These are phyloP conservation scores for Alternaria sp. DNA, from an alignment of 2,329 filamentous ascomycete genomes.

Conservation along the genomic window DNA sequence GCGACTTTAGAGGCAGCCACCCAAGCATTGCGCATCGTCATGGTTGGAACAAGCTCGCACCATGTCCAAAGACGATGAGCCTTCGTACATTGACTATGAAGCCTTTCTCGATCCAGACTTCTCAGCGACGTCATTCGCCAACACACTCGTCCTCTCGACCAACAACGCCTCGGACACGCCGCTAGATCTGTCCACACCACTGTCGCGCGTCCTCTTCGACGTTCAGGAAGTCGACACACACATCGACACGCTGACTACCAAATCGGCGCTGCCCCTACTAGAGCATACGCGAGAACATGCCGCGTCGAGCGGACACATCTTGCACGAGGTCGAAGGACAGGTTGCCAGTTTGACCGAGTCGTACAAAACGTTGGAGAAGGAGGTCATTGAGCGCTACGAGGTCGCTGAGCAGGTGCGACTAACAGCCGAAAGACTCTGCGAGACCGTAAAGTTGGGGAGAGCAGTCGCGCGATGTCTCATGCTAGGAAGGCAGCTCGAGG, in stretches of 20 bases:
- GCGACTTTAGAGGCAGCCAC: not conserved
- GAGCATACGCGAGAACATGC: conserved; percentile 79
- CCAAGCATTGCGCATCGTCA: not conserved
- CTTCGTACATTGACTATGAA: conserved; percentile 96
- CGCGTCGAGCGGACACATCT: conserved; percentile 74
- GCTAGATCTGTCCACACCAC: conserved; percentile 90
- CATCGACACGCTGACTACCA: conserved; percentile 88
- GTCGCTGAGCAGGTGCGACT: conserved; percentile 83
- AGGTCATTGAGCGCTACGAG: conserved; percentile 86
- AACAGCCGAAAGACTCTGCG: conserved; percentile 80
- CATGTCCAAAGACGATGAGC: conserved; percentile 58
- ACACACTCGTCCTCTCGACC: conserved; percentile 84
- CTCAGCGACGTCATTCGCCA: conserved; percentile 83
- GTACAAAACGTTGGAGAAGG: conserved; percentile 84
- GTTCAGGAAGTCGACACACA: conserved; percentile 96
- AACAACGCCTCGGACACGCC: conserved; percentile 92
- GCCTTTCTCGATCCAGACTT: conserved; percentile 86
- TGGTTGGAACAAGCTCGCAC: not conserved
- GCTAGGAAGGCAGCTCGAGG: conserved; percentile 84
- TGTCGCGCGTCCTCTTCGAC: conserved; percentile 94
- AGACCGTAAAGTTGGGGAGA: conserved; percentile 79
- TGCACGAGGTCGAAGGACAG: conserved; percentile 81
- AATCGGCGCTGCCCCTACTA: conserved; percentile 81
- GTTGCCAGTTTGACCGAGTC: conserved; percentile 82
- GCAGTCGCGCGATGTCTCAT: conserved; percentile 81